Base-by-base conservation (phyloP, 164 flowering plant species). In the Vitis rotundifolia region DNA sequence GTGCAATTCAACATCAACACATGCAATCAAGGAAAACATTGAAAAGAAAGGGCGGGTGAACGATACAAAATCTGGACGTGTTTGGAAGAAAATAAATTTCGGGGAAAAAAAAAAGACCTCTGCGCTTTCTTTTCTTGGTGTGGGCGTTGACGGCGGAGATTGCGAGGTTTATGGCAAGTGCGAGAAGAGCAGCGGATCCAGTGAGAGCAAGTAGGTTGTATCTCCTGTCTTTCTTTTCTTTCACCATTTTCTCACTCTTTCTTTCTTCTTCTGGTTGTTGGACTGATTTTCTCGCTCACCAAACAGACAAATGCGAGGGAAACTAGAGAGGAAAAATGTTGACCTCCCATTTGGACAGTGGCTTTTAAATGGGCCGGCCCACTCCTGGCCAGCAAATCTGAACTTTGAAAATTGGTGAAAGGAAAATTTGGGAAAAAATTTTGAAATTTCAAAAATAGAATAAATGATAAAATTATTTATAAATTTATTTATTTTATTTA, bases 171-270 rank as follows among this genome's bases (percentile, higher is more conserved):
- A 84, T 71, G 29, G 92, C 91, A 52, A 94, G 58, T 22, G 87
- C 95, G 59, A 81, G 75, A 11, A 91, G 72, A 49, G 97, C 98
- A 16, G 96, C 91, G 11, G 83, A 85, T 69, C 98, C 98, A 59
- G 93, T 83, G 67, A 92, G 26, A 26, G 83, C 90, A 8, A 94
- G 67, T 3, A 88, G 49, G 71, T 37, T 37, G 44, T 37, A 37
- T 37, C 67, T 82, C 2, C 78, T 77, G 11, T 79, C 69, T 65
- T 73, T 66, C 73, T 73, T 81, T 58, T 13, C 76, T 26, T 77
- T 68, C 18, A n/a, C 18, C 70, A 66, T 59, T 69, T 67, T 76
- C 72, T 71, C 66, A 15, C 62, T 16, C 11, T 56, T 61, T 22
- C 73, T 59, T 19, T 56, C 66, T 63, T 67, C 69, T 75, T 67